Evolutionary conservation across 1,284 basidiomycete genomes (phyloP).

Genomic region (Trametes hirsuta): DNA sequence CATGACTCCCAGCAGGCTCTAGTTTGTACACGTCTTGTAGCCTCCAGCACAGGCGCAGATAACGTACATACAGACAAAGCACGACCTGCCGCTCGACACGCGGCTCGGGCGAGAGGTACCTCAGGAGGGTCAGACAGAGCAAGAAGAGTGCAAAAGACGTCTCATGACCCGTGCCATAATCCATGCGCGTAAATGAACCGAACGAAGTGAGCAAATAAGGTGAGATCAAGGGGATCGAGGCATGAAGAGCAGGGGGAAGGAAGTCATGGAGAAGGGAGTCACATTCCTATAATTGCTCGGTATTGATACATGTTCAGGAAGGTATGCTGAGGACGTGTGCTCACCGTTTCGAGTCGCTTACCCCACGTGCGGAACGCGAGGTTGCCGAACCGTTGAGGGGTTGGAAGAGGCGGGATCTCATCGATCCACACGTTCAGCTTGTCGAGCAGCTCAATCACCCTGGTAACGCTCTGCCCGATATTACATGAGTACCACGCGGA

Average conservation of each 20-base stretch:
- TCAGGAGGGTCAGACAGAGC: constrained; percentile 64
- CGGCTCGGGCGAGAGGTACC: constrained; percentile 58
- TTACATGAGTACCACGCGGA: not conserved
- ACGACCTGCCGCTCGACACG: constrained; percentile 67
- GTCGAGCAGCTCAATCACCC: constrained; percentile 47
- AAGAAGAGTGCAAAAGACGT: constrained; percentile 85
- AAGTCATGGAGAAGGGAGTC: constrained; percentile 58
- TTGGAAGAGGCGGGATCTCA: constrained; percentile 78
- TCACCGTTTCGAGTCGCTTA: constrained; percentile 75
- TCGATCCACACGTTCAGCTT: constrained; percentile 80
- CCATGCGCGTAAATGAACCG: constrained; percentile 89
- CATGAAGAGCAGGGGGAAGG: constrained; percentile 49
- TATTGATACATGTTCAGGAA: not conserved
- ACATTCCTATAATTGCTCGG: constrained; percentile 53
- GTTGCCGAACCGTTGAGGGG: constrained; percentile 94
- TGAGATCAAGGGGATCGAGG: constrained; percentile 61
- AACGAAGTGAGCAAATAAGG: constrained; percentile 87
- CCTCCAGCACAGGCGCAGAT: constrained; percentile 82
- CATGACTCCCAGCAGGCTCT: constrained; percentile 96
- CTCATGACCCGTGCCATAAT: constrained; percentile 98
- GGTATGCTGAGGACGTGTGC: constrained; percentile 22
- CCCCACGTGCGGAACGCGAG: constrained; percentile 92
- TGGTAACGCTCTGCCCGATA: constrained; percentile 16
- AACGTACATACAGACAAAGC: constrained; percentile 72
- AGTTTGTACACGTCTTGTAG: constrained; percentile 90